phyloP scores from a whole-genome alignment of 2,329 filamentous ascomycete species.

The Thermoascus crustaceus region DNA sequence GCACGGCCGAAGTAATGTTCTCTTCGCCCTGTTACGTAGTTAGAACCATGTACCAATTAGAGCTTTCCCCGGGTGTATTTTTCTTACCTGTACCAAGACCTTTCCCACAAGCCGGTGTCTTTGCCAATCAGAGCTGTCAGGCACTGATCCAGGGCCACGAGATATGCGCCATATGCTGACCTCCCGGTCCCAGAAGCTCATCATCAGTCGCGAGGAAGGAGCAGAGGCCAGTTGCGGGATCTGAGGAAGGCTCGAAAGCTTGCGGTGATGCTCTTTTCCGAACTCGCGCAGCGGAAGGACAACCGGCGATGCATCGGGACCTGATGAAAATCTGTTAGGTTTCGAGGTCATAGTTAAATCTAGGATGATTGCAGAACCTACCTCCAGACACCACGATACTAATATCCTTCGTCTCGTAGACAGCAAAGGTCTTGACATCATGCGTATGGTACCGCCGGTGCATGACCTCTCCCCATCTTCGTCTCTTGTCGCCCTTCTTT shows the following conservation, averaged over 20 bases:
- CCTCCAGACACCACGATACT: conserved; percentile 90
- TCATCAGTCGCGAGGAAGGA: conserved; percentile 62
- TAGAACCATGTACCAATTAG: conserved; percentile 32
- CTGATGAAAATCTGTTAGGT: conserved; percentile 41
- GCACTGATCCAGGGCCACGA: conserved; percentile 38
- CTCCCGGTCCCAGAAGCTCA: conserved; percentile 89
- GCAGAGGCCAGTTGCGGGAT: conserved; percentile 65
- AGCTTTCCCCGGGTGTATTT: neutral
- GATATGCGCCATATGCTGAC: conserved; percentile 69
- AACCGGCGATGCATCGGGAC: conserved; percentile 76
- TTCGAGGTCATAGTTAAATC: conserved; percentile 4
- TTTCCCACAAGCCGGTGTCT: conserved; percentile 53
- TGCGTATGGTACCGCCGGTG: conserved; percentile 83
- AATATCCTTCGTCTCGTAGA: conserved; percentile 73
- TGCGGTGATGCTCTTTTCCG: conserved; percentile 71
- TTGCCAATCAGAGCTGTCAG: conserved; percentile 33
- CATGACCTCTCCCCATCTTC: conserved; percentile 75
- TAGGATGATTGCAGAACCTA: conserved; percentile 36
- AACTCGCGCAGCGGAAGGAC: conserved; percentile 71
- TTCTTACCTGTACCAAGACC: conserved; percentile 46
- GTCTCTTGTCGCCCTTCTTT: conserved; percentile 45
- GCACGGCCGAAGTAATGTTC: conserved; percentile 66
- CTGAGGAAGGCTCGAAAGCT: conserved; percentile 77
- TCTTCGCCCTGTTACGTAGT: conserved; percentile 56
- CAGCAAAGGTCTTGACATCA: conserved; percentile 89